phyloP scores from a whole-genome alignment of 129 eudicot species.

The Artemisia annua region DNA sequence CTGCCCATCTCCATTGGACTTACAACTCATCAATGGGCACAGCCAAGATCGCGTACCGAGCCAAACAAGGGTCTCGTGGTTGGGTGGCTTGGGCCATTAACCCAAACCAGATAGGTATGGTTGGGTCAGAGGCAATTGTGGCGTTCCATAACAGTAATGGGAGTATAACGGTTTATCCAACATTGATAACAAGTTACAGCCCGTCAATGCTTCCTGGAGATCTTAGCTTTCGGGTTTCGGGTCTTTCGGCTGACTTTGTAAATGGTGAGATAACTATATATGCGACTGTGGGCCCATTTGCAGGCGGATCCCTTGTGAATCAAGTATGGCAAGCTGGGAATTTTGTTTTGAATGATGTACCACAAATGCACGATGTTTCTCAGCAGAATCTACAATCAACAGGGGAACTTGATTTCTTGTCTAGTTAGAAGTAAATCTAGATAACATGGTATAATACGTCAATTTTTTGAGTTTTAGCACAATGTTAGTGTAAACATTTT shows the following conservation, averaged over 20 bases:
- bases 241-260: constrained; percentile 49
- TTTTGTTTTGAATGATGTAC: constrained; percentile 45
- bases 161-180: constrained; percentile 41
- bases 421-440: constrained; percentile 9
- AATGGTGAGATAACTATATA: constrained; percentile 51
- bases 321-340: constrained; percentile 65
- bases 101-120: constrained; percentile 53
- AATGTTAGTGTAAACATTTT: no score
- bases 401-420: constrained; percentile 47
- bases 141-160: constrained; percentile 50
- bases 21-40: constrained; percentile 39
- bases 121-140: constrained; percentile 71
- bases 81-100: constrained; percentile 76
- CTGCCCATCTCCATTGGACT: constrained; percentile 60
- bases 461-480: neutral
- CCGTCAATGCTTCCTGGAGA: constrained; percentile 53
- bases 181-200: constrained; percentile 45
- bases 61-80: constrained; percentile 39
- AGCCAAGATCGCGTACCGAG: constrained; percentile 58
- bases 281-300: constrained; percentile 58
- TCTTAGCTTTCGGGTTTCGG: constrained; percentile 59
- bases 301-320: constrained; percentile 42
- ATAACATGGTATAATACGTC: neutral
- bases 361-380: constrained; percentile 54
- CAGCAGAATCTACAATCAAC: constrained; percentile 49